Evolutionary conservation across 148 eudicot genomes (phyloP).

Genomic region (Rhododendron mucronatum): DNA sequence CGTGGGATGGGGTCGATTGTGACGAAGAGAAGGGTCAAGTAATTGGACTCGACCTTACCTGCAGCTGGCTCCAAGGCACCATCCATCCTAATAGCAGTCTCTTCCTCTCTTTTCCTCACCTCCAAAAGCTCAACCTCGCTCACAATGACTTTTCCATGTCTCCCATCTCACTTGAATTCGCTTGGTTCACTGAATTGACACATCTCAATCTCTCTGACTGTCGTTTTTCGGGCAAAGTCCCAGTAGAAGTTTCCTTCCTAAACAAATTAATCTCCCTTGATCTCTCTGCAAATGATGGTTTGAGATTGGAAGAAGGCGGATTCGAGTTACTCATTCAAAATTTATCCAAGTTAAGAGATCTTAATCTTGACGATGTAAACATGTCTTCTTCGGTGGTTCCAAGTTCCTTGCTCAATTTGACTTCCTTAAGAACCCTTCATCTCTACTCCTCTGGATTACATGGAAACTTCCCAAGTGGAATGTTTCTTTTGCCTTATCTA

Average conservation of each 20-base stretch:
- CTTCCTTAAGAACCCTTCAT: conserved; percentile 2
- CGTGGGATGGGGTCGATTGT: too few species aligned
- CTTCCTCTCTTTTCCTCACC: too few species aligned
- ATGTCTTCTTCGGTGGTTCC: not conserved
- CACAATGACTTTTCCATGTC: too few species aligned
- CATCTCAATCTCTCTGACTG: conserved; percentile 15
- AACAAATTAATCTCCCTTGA: conserved; percentile 8
- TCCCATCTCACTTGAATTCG: too few species aligned
- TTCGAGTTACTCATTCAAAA: not conserved
- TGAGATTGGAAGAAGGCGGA: not conserved
- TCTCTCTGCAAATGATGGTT: not conserved
- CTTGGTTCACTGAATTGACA: not conserved
- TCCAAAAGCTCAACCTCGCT: too few species aligned
- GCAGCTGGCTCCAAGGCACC: too few species aligned
- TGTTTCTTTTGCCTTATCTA: conserved; percentile 18
- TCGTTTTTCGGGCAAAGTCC: conserved; percentile 7
- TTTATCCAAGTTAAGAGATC: not conserved
- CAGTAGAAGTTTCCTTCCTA: conserved; percentile 9
- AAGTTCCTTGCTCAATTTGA: not conserved
- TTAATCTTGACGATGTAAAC: not conserved
- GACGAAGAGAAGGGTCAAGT: too few species aligned
- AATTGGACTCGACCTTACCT: too few species aligned
- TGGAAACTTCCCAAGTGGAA: conserved; percentile 13
- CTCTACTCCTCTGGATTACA: not conserved
- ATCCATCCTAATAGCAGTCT: too few species aligned